Evolutionary conservation across 768 basidiomycete species (phyloP).

Genomic region (Suillus lakei): DNA sequence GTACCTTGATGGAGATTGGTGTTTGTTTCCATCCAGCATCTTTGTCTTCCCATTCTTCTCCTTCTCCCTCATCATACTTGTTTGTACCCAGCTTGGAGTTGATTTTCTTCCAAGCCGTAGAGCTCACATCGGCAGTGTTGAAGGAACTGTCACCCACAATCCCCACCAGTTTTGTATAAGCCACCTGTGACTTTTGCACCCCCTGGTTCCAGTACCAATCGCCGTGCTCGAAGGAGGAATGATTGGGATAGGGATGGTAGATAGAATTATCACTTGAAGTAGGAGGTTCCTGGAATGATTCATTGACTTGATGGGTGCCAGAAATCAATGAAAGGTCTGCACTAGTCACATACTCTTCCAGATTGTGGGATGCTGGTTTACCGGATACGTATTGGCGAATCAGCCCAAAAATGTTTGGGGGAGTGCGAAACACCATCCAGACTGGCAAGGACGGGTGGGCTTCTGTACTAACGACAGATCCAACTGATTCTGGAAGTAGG

Average conservation of each 20-base stretch:
- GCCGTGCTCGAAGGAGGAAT: not conserved
- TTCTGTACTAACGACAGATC: not conserved
- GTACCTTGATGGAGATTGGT: slow-evolving; percentile 16
- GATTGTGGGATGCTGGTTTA: not conserved
- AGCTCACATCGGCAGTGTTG: slow-evolving; percentile 8
- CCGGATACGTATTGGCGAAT: no score
- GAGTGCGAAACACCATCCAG: no score
- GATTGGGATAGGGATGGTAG: slow-evolving; percentile 22
- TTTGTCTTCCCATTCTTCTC: slow-evolving; percentile 11
- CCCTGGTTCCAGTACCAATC: slow-evolving; percentile 13
- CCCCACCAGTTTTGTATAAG: not conserved
- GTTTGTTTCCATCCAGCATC: slow-evolving; percentile 19
- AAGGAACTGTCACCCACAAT: slow-evolving; percentile 4
- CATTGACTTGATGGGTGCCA: not conserved
- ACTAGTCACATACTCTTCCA: not conserved
- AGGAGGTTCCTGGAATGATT: no score
- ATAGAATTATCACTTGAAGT: not conserved
- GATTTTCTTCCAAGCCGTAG: slow-evolving; percentile 6
- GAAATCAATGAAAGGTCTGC: not conserved
- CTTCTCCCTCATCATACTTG: not conserved
- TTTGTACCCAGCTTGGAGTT: not conserved
- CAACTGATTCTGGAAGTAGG: not conserved
- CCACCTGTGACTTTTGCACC: not conserved
- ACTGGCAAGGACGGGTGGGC: no score
- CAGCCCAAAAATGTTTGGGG: no score